Conservation (phyloP, 306 rosid genomes). For the Cicer pinnatifidum region DNA sequence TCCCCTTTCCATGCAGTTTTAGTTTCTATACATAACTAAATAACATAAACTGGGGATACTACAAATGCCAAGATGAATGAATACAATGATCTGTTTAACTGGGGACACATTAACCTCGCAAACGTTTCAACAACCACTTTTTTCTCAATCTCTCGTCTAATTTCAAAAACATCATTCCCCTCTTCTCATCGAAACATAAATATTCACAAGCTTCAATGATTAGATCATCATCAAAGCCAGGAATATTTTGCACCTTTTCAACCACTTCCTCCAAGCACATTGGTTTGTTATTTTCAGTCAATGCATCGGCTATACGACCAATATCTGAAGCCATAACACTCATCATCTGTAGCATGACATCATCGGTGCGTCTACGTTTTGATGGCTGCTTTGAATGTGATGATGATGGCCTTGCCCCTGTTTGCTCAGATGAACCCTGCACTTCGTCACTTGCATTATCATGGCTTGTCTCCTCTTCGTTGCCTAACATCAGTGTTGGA, state of each 20-base stretch:
- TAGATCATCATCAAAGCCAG: slow-evolving; percentile 63
- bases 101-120: slow-evolving; percentile 44
- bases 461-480: slow-evolving; percentile 45
- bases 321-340: slow-evolving; percentile 62
- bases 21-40: slow-evolving; percentile 18
- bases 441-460: slow-evolving; percentile 52
- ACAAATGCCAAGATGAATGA: slow-evolving; percentile 17
- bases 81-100: slow-evolving; percentile 33
- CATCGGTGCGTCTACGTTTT: slow-evolving; percentile 48
- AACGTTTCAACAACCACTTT: slow-evolving; percentile 60
- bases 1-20: background rate
- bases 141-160: slow-evolving; percentile 57
- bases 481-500: slow-evolving; percentile 40
- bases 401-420: slow-evolving; percentile 58
- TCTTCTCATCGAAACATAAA: slow-evolving; percentile 57
- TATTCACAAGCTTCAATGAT: slow-evolving; percentile 64
- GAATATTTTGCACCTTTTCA: slow-evolving; percentile 55
- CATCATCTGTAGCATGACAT: slow-evolving; percentile 57
- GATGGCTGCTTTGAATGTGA: slow-evolving; percentile 55
- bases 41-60: slow-evolving; percentile 34
- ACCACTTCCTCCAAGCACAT: slow-evolving; percentile 57
- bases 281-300: slow-evolving; percentile 49
- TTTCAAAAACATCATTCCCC: slow-evolving; percentile 60
- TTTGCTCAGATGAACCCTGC: slow-evolving; percentile 60
- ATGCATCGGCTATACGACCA: slow-evolving; percentile 59